Evolutionary conservation across 345 rosid species (phyloP).

Genomic region (Boechera divaricarpa): DNA sequence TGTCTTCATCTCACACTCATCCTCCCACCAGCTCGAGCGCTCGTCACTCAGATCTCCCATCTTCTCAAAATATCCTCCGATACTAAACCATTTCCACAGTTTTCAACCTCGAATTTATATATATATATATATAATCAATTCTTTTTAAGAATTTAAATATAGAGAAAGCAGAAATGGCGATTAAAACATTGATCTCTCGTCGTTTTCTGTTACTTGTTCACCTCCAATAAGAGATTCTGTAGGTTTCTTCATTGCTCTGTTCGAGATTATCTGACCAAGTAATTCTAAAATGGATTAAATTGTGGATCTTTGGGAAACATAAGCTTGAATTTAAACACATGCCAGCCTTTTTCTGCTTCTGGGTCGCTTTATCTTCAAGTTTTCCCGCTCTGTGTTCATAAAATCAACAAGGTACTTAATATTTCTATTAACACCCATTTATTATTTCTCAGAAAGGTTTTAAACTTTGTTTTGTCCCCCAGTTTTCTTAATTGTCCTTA

Average conservation of each 20-base stretch:
- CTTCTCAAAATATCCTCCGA: conserved; percentile 14
- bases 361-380: conserved; percentile 62
- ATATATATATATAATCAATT: not conserved
- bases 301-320: conserved; percentile 38
- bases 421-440: not conserved
- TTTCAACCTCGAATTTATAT: not conserved
- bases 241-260: conserved; percentile 47
- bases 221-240: conserved; percentile 46
- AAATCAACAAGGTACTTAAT: not conserved
- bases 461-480: no score
- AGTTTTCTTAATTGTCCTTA: no score
- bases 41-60: conserved; percentile 45
- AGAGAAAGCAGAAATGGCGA: conserved; percentile 32
- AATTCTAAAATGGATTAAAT: conserved; percentile 7
- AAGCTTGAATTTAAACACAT: conserved; percentile 30
- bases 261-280: conserved; percentile 43
- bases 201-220: conserved; percentile 51
- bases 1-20: conserved; percentile 39
- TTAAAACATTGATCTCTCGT: conserved; percentile 50
- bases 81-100: not conserved
- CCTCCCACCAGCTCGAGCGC: conserved; percentile 30
- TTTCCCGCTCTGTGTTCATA: conserved; percentile 61
- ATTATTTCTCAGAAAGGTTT: no score
- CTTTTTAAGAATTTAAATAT: not conserved
- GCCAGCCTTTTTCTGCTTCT: conserved; percentile 48